Evolutionary conservation across 2,329 filamentous ascomycete species (phyloP), one percentile per base, ranked within the genome.

Genomic region (Aspergillus fijiensis): DNA sequence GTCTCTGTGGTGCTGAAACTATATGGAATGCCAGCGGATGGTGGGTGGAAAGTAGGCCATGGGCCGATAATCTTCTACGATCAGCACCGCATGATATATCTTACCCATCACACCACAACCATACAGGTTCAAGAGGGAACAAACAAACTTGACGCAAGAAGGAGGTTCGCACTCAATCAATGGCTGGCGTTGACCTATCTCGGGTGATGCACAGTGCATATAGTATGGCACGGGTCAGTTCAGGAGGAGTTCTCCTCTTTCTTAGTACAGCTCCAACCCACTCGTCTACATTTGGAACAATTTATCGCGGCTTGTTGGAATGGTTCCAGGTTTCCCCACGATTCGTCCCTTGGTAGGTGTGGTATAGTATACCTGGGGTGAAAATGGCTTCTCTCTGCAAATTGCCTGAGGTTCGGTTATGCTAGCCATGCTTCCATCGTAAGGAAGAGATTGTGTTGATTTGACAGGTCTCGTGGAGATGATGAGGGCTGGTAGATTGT

Each of bases 321-420:
- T 35, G 53, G 42, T 23, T 55, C 53, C 53, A 49, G 53, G 53
- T 45, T 50, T 50, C 25, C 49, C 49, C 49, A 50, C 23, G 25
- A 50, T 29, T 29, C 14, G 14, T 42, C 16, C 39, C 39, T 7
- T 42, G 39, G 39, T 42, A 42, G 16, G 16, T n/a, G 39, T 42
- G 14, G 19, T 54, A 42, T n/a, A 53, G 21, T 11, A 25, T 42
- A 42, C n/a, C 19, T 23, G 49, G 23, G 39, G 39, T 42, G 2
- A 42, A 42, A 19, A 12, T 42, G 14, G 39, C 14, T 42, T 42
- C 2, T 7, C n/a, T 42, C 33, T 23, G 31, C 31, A 33, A 33
- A 9, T 35, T 14, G 9, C 27, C 27, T 2, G 11, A 10, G 33
- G 11, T 42, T 42, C 39, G n/a, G 16, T 14, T 42, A 42, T 16